Conservation (phyloP, 176 grass and related monocot species). For the Oryza nivara region DNA sequence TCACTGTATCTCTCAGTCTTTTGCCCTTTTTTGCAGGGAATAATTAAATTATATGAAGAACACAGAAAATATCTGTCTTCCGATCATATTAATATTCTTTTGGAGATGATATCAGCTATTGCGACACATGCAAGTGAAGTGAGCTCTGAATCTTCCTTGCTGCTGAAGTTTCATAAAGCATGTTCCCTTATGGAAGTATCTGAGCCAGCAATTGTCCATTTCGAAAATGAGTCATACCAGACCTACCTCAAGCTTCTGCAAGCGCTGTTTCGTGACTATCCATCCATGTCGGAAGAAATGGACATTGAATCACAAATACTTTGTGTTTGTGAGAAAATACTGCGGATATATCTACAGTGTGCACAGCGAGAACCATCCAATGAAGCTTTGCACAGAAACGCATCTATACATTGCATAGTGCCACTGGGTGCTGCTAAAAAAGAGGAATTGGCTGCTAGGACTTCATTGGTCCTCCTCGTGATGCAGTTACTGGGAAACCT, state of each 20-base stretch:
- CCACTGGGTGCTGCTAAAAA: conserved; percentile 74
- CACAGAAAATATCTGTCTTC: conserved; percentile 56
- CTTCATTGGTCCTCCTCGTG: conserved; percentile 66
- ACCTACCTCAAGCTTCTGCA: conserved; percentile 85
- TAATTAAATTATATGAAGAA: conserved; percentile 69
- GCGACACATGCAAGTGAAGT: conserved; percentile 79
- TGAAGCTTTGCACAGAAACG: conserved; percentile 20
- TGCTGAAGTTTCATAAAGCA: conserved; percentile 78
- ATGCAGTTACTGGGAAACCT: conserved; percentile 70
- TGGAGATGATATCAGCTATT: conserved; percentile 83
- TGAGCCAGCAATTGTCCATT: conserved; percentile 87
- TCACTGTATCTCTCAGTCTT: not conserved
- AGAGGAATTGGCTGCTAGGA: conserved; percentile 83
- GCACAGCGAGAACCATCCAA: conserved; percentile 47
- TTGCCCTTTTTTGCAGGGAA: conserved; percentile 58
- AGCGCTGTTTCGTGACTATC: conserved; percentile 58
- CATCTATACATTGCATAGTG: conserved; percentile 56
- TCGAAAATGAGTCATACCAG: conserved; percentile 87
- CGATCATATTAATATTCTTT: conserved; percentile 66
- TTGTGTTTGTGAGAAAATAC: conserved; percentile 67
- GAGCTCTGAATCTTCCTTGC: conserved; percentile 62
- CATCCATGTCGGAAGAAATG: conserved; percentile 60
- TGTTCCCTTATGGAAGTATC: conserved; percentile 90
- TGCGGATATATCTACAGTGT: conserved; percentile 77
- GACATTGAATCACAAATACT: conserved; percentile 69